Percentiles rank a stretch among this genome's conserved stretches.
Conservation (phyloP, 257 asterid species). For the Solanum gracilifrons region DNA sequence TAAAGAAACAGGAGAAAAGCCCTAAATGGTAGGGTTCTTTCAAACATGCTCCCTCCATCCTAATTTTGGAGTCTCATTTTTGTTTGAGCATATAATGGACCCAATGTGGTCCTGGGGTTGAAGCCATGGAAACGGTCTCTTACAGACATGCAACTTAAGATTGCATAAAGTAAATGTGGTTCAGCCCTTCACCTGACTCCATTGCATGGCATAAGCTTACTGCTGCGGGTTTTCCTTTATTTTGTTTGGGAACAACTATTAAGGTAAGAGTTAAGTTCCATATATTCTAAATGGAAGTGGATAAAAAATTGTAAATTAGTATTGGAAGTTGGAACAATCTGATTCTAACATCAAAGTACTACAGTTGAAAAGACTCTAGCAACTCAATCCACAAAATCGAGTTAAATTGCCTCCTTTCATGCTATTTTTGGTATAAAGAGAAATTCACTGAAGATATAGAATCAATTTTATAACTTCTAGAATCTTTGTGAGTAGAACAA, state of each 20-base stretch:
- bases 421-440: not conserved
- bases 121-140: not conserved
- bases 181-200: not conserved
- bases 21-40: not conserved
- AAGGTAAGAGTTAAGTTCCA: not conserved
- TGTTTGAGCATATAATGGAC: not conserved
- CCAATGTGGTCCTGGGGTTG: not conserved
- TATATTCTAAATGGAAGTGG: not conserved
- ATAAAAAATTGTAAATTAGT: not conserved
- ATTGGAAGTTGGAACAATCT: not conserved
- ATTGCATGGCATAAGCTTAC: not conserved
- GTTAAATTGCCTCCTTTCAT: not conserved
- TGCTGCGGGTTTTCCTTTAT: not conserved
- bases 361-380: not conserved
- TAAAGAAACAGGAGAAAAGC: not conserved
- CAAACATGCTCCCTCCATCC: not conserved
- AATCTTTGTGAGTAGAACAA: not conserved
- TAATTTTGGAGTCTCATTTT: not conserved
- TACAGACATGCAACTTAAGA: not conserved
- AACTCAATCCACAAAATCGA: not conserved
- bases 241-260: not conserved
- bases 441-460: not conserved
- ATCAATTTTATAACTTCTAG: not conserved
- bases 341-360: not conserved
- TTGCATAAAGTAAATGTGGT: not conserved